These are phyloP conservation scores for Ramaria rubella DNA, from an alignment of 768 basidiomycete species.

Conservation along the genomic window DNA sequence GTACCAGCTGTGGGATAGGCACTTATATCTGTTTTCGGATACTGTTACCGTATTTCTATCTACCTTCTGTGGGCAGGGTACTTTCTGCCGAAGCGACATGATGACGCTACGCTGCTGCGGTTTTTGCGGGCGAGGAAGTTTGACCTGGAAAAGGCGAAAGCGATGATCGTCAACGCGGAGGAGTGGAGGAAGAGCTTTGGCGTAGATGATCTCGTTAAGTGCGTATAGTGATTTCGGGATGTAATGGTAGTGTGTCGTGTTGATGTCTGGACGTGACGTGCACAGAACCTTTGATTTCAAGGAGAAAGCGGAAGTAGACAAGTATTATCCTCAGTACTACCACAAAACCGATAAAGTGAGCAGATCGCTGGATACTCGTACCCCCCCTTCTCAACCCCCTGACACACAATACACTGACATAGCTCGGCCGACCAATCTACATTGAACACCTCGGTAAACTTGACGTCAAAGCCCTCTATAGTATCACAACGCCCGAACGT, in stretches of 20 bases:
- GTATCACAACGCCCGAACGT: conserved; percentile 77
- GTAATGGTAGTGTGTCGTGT: neutral
- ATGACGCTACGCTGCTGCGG: conserved; percentile 65
- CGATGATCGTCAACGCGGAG: conserved; percentile 77
- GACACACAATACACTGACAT: too few relatives aligned
- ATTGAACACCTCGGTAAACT: conserved; percentile 88
- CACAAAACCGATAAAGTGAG: conserved; percentile 92
- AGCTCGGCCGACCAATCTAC: conserved; percentile 91
- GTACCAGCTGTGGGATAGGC: too few relatives aligned
- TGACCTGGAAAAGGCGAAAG: conserved; percentile 72
- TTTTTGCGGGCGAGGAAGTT: conserved; percentile 94
- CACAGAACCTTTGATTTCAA: conserved; percentile 67
- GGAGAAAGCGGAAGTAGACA: conserved; percentile 77
- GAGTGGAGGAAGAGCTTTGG: conserved; percentile 86
- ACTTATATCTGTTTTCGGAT: neutral
- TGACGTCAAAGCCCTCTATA: conserved; percentile 78
- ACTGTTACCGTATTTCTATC: too few relatives aligned
- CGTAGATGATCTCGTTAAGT: conserved; percentile 69
- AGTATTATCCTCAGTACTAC: conserved; percentile 93
- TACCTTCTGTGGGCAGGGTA: too few relatives aligned
- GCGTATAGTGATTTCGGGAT: conserved; percentile 26
- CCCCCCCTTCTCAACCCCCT: neutral
- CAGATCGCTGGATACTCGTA: conserved; percentile 15
- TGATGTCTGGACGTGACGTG: conserved; percentile 35
- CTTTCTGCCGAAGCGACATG: conserved; percentile 60